Conservation (phyloP, 2,329 filamentous ascomycete species). For the Pseudocercospora pini-densiflorae region DNA sequence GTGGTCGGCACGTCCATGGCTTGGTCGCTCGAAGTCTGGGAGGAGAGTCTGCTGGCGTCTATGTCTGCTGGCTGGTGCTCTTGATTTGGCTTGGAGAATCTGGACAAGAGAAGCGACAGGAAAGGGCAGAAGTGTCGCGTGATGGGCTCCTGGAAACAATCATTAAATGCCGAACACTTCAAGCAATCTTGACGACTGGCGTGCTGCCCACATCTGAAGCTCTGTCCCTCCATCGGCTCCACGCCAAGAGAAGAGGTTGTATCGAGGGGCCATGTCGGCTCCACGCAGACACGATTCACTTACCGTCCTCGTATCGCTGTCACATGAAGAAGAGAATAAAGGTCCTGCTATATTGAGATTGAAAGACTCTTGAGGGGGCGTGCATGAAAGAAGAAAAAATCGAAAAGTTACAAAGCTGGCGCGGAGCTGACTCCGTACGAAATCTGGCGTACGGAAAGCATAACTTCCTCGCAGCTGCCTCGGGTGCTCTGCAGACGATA, state of each 20-base stretch:
- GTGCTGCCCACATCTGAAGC: slow-evolving; percentile 4
- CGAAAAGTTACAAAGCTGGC: background rate
- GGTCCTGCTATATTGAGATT: background rate
- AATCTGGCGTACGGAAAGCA: background rate
- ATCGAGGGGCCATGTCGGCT: background rate
- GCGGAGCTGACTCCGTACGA: background rate
- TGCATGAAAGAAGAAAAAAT: background rate
- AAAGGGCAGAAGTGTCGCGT: background rate
- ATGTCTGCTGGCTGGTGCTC: background rate
- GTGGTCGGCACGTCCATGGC: slow-evolving; percentile 68
- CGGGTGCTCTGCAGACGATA: background rate
- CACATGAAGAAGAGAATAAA: background rate
- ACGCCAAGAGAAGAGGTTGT: background rate
- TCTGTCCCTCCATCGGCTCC: slow-evolving; percentile 10
- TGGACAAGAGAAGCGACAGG: background rate
- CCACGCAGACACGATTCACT: slow-evolving; percentile 5
- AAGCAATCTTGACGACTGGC: background rate
- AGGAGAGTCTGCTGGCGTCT: background rate
- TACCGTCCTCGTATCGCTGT: background rate
- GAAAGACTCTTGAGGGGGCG: background rate
- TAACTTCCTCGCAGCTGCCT: background rate
- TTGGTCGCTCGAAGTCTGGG: background rate
- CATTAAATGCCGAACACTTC: background rate
- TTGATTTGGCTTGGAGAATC: background rate
- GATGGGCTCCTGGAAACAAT: background rate